Conservation (phyloP, 1,284 basidiomycete species). For the Cutaneotrichosporon daszewskae region DNA sequence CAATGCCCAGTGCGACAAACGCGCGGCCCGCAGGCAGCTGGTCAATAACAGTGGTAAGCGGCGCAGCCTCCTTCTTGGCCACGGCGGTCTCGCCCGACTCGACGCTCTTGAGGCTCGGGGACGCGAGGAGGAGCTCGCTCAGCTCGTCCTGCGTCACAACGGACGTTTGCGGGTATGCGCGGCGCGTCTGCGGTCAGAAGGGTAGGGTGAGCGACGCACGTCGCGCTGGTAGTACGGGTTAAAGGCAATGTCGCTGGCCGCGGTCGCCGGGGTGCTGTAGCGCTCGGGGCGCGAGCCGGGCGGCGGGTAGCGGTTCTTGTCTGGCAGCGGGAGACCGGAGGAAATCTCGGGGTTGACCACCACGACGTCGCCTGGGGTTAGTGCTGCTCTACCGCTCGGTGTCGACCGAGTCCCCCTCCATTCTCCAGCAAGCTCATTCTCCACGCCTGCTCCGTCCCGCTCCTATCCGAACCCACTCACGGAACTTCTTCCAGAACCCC, state of each 20-base stretch:
- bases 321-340: conserved; percentile 75
- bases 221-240: conserved; percentile 83
- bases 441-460: conserved; percentile 1
- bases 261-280: conserved; percentile 79
- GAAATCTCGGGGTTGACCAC: conserved; percentile 81
- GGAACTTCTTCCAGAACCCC: conserved; percentile 90
- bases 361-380: conserved; percentile 42
- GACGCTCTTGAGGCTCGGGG: conserved; percentile 68
- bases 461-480: conserved; percentile 56
- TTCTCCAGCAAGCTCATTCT: too few species aligned
- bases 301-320: conserved; percentile 70
- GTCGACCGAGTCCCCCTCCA: background rate
- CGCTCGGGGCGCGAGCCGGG: conserved; percentile 80
- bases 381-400: conserved; percentile 52
- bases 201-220: too few species aligned
- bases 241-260: conserved; percentile 56
- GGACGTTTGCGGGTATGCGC: conserved; percentile 81
- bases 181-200: too few species aligned
- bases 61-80: conserved; percentile 48
- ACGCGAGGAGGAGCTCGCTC: conserved; percentile 73
- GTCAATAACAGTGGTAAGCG: conserved; percentile 57
- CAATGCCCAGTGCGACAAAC: conserved; percentile 57
- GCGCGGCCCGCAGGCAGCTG: conserved; percentile 58
- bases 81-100: conserved; percentile 22
- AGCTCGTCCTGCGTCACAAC: conserved; percentile 75